Evolutionary conservation across 768 basidiomycete species (phyloP).

Genomic region (Mycena rebaudengoi): DNA sequence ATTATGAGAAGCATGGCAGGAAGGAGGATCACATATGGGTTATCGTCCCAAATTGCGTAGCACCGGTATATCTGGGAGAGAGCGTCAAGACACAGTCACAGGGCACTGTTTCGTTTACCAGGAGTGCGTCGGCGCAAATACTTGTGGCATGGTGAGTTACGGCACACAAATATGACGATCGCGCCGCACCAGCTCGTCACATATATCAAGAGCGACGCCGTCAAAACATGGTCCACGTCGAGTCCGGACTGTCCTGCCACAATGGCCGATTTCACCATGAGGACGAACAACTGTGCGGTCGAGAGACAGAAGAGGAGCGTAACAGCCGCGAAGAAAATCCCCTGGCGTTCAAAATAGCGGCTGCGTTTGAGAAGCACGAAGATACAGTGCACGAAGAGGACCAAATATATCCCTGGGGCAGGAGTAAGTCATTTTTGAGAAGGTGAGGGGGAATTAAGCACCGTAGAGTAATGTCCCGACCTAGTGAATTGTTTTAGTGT

Average conservation of each 20-base stretch:
- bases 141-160: neutral
- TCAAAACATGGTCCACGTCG: neutral
- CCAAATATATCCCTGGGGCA: neutral
- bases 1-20: neutral
- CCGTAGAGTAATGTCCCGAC: neutral
- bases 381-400: slow-evolving; percentile 5
- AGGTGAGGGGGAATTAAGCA: neutral
- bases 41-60: slow-evolving; percentile 17
- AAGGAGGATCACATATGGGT: neutral
- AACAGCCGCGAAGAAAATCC: slow-evolving; percentile 7
- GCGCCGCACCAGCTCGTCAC: slow-evolving; percentile 12
- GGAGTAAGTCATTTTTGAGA: too few relatives aligned
- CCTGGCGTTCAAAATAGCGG: slow-evolving; percentile 10
- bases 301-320: slow-evolving; percentile 6
- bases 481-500: too few relatives aligned
- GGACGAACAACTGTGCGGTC: slow-evolving; percentile 1
- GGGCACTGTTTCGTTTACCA: neutral
- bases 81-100: neutral
- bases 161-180: neutral
- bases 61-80: slow-evolving; percentile 13
- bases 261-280: slow-evolving; percentile 11
- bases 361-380: slow-evolving; percentile 12
- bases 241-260: neutral
- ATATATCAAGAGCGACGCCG: slow-evolving; percentile 14
- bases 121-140: slow-evolving; percentile 10